Evolutionary conservation across 768 basidiomycete genomes (phyloP).

Genomic region (Naganishia kalamii): DNA sequence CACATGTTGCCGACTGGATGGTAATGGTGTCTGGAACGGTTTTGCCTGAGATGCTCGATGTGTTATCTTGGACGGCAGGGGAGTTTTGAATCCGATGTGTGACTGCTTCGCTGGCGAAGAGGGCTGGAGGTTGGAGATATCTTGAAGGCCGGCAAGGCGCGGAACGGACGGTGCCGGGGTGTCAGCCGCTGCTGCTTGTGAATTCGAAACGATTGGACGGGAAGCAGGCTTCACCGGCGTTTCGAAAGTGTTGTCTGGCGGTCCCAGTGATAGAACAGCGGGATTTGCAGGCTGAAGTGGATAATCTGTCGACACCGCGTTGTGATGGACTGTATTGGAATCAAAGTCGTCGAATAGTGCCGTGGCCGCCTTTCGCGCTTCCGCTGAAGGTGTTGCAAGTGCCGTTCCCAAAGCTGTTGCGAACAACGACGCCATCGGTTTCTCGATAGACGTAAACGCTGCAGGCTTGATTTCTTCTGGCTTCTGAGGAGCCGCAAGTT

Average conservation of each 20-base stretch:
- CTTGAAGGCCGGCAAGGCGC: neutral
- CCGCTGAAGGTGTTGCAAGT: neutral
- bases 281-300: conserved; percentile 2
- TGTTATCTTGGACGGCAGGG: neutral
- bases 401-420: neutral
- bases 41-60: conserved; percentile 4
- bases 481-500: neutral
- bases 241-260: neutral
- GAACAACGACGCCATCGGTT: neutral
- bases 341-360: neutral
- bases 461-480: neutral
- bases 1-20: conserved; percentile 24
- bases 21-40: conserved; percentile 2
- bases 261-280: neutral
- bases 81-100: conserved; percentile 22
- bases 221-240: neutral
- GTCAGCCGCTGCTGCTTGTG: neutral
- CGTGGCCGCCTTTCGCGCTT: neutral
- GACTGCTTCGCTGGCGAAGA: conserved; percentile 21
- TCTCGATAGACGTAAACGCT: neutral
- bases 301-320: neutral
- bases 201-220: too few species aligned
- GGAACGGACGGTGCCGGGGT: neutral
- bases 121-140: conserved; percentile 17
- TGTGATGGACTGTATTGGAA: neutral